Evolutionary conservation across 2,329 filamentous ascomycete genomes (phyloP).

Genomic region (Lachnellula suecica): DNA sequence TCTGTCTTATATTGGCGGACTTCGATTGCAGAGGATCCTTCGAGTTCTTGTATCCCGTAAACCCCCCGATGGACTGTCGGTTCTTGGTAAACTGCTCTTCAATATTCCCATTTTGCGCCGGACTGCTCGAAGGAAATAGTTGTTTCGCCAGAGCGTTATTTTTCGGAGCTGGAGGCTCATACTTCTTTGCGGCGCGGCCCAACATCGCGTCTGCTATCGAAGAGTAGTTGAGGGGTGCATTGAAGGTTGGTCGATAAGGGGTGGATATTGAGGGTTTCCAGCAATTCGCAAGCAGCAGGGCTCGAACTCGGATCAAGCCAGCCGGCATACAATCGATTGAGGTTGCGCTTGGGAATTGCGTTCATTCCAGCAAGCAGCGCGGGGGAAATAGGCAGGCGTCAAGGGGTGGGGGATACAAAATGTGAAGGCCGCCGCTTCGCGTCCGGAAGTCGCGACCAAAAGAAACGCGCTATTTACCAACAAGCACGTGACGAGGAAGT

Average conservation of each 20-base stretch:
- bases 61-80: slow-evolving; percentile 35
- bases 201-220: slow-evolving; percentile 36
- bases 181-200: slow-evolving; percentile 25
- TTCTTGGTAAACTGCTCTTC: slow-evolving; percentile 49
- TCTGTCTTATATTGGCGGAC: slow-evolving; percentile 24
- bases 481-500: neutral
- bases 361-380: slow-evolving; percentile 14
- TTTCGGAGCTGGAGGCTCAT: slow-evolving; percentile 18
- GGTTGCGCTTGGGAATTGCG: slow-evolving; percentile 11
- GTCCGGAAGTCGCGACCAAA: slow-evolving; percentile 10
- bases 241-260: slow-evolving; percentile 12
- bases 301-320: slow-evolving; percentile 25
- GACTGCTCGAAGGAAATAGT: slow-evolving; percentile 58
- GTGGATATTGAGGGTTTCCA: slow-evolving; percentile 25
- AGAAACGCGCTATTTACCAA: neutral
- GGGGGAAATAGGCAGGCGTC: neutral
- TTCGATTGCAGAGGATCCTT: slow-evolving; percentile 17
- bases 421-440: neutral
- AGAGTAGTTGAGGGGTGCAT: slow-evolving; percentile 27
- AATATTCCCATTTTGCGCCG: slow-evolving; percentile 46
- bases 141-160: slow-evolving; percentile 42
- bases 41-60: slow-evolving; percentile 33
- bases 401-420: neutral
- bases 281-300: slow-evolving; percentile 27
- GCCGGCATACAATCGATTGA: slow-evolving; percentile 32